Evolutionary conservation across 768 basidiomycete species (phyloP).

Genomic region (Psilocybe sp.): DNA sequence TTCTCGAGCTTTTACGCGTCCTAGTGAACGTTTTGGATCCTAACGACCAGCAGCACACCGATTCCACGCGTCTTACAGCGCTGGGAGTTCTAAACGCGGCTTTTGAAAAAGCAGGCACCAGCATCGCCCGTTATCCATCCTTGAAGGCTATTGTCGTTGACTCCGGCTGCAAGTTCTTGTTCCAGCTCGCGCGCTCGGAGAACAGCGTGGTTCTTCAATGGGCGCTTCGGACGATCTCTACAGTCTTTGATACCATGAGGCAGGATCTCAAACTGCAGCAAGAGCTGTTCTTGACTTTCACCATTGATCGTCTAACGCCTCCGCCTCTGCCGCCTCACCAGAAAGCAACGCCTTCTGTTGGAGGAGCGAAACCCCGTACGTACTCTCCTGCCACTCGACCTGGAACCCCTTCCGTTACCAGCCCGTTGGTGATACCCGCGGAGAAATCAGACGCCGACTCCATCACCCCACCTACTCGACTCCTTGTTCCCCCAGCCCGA

Average conservation of each 20-base stretch:
- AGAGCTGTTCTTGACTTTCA: constrained; percentile 92
- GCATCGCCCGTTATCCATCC: constrained; percentile 75
- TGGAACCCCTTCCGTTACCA: constrained; percentile 45
- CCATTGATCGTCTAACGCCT: constrained; percentile 83
- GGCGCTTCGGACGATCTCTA: constrained; percentile 82
- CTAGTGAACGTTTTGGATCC: constrained; percentile 95
- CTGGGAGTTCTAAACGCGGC: constrained; percentile 85
- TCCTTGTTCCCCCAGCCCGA: constrained; percentile 71
- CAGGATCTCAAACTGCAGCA: constrained; percentile 88
- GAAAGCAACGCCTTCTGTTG: constrained; percentile 19
- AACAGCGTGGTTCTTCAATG: constrained; percentile 75
- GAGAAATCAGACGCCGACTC: constrained; percentile 42
- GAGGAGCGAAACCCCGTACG: constrained; percentile 29
- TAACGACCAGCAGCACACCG: constrained; percentile 91
- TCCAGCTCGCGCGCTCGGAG: constrained; percentile 94
- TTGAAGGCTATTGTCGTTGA: constrained; percentile 78
- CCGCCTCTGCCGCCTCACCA: constrained; percentile 31
- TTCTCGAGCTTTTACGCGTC: constrained; percentile 89
- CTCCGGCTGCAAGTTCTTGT: constrained; percentile 92
- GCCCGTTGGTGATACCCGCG: constrained; percentile 28
- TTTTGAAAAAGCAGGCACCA: constrained; percentile 79
- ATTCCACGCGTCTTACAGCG: constrained; percentile 89
- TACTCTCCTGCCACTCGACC: constrained; percentile 47
- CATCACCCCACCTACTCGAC: constrained; percentile 47
- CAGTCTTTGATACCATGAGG: constrained; percentile 85